Evolutionary conservation across 108 stramenopile species (phyloP), one percentile per base, ranked within the genome.

Genomic region (Cyclotella baltica): DNA sequence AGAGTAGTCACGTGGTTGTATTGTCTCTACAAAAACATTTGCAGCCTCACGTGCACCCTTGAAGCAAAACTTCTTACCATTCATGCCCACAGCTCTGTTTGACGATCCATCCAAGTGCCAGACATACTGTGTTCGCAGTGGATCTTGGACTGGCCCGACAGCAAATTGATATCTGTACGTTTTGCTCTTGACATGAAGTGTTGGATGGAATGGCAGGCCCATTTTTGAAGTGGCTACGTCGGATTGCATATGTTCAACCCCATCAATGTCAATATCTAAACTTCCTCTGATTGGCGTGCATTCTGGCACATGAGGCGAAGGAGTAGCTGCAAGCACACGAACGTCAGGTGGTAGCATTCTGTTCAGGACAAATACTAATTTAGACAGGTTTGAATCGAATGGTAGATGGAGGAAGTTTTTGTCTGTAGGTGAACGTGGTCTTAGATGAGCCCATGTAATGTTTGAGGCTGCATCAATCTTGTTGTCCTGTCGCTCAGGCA

Each of bases 291-390:
- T 35, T 43, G 70, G 56, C 6, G 29, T 66, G 16, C 62, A 47
- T 55, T 61, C 38, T 50, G 58, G 23, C 10, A 66, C 59, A 52
- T 19, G 30, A 65, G 81, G 84, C 36, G 76, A 30, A 9, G 90
- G 90, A 28, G 79, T 71, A 16, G 83, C 83, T 37, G 89, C 86
- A 40, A 91, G 70, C 22, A 83, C 84, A 34, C 88, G 85, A 20
- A 95, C 72, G 72, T 93, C 95, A 22, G 83, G 79, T 13, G 91
- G 91, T 13, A 86, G 69, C 92, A 93, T 93, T 56, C 92, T 84
- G 57, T 96, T 96, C 62, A 96, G 68, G 19, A 85, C 76, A 73
- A 79, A 93, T 1, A 87, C 87, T 16, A 96, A 40, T 65, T 80
- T 88, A 22, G 67, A 67, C 3, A 92, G 34, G 73, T 89, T 77